These are phyloP conservation scores for Cryptosporidium bovis DNA, from an alignment of 169 alveolate genomes.

Conservation along the genomic window DNA sequence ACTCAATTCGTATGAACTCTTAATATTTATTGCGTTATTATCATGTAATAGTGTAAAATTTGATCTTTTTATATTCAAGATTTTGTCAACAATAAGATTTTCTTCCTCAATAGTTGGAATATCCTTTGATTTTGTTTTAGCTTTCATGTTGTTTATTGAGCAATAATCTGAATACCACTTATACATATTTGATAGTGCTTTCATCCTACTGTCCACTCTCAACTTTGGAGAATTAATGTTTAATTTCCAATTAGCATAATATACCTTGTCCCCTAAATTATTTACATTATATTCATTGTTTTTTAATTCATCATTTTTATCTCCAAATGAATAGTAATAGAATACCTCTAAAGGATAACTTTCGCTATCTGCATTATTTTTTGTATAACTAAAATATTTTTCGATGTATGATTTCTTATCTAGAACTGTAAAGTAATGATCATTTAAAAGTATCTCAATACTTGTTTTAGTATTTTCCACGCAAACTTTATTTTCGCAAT, in stretches of 20 bases:
- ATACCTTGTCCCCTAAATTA: neutral
- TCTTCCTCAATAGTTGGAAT: neutral
- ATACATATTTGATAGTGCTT: neutral
- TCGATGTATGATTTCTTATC: conserved; percentile 24
- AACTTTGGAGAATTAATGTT: conserved; percentile 11
- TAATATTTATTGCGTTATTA: neutral
- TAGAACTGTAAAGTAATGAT: conserved; percentile 35
- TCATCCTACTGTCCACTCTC: conserved; percentile 1
- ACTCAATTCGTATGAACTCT: neutral
- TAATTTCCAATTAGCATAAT: conserved; percentile 19
- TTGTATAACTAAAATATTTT: neutral
- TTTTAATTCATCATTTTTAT: neutral
- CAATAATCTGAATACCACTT: conserved; percentile 22
- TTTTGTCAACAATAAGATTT: neutral
- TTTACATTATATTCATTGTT: neutral
- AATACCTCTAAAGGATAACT: neutral
- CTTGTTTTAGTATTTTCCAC: neutral
- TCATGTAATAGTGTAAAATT: neutral
- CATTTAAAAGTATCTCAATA: neutral
- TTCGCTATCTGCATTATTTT: neutral
- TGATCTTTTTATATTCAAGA: neutral
- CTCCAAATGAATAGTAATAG: neutral
- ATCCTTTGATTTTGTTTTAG: neutral
- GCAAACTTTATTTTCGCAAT: too few species aligned
- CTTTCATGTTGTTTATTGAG: neutral